A percentile compares a stretch with the other conserved stretches of the same genome.
Evolutionary conservation across 495 filamentous ascomycete species (phyloP).

Genomic region (Penicillium verhagenii): DNA sequence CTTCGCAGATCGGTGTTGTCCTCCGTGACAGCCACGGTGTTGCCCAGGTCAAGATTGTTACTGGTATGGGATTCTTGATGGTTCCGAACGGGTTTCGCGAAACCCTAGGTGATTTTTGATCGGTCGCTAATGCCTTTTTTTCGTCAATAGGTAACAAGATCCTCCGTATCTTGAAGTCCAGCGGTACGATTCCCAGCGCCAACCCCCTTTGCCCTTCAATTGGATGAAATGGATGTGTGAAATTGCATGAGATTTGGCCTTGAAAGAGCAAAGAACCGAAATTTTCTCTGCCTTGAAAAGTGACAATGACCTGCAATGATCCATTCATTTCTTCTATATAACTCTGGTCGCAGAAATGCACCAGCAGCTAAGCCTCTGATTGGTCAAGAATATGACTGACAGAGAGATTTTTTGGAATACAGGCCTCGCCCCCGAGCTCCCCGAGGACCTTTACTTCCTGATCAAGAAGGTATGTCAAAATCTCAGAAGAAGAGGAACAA

Average conservation of each 20-base stretch:
- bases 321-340: conserved; percentile 12
- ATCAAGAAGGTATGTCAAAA: conserved; percentile 86
- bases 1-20: conserved; percentile 97
- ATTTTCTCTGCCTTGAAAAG: conserved; percentile 6
- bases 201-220: conserved; percentile 20
- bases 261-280: neutral
- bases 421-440: conserved; percentile 97
- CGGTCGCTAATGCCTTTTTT: conserved; percentile 24
- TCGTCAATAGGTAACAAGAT: conserved; percentile 87
- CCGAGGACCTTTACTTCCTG: conserved; percentile 97
- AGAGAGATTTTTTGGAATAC: conserved; percentile 72
- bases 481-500: no score
- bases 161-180: conserved; percentile 94
- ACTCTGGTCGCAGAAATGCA: conserved; percentile 30
- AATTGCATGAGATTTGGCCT: conserved; percentile 12
- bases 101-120: neutral
- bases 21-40: conserved; percentile 97
- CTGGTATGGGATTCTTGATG: conserved; percentile 62
- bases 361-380: conserved; percentile 75
- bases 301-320: conserved; percentile 11
- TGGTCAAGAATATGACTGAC: conserved; percentile 86
- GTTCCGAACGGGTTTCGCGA: neutral
- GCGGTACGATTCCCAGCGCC: conserved; percentile 62
- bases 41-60: conserved; percentile 94
- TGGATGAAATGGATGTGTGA: conserved; percentile 23